Conservation (phyloP, 2,329 filamentous ascomycete species). For the Ilyonectria robusta region DNA sequence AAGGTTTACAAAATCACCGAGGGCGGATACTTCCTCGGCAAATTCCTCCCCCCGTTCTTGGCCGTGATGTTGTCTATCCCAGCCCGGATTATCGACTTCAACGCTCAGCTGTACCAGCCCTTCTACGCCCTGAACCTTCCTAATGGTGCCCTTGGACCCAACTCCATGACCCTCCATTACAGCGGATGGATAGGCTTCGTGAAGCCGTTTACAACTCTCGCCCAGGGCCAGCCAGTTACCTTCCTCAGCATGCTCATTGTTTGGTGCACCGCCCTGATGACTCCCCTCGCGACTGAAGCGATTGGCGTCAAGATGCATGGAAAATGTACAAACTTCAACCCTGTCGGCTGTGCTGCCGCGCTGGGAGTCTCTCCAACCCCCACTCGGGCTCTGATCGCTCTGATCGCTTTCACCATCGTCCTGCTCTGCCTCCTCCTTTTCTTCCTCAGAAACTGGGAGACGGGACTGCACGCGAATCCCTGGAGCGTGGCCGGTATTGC, state of each 20-base stretch:
- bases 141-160: constrained; percentile 55
- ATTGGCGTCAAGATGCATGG: constrained; percentile 47
- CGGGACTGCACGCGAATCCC: constrained; percentile 48
- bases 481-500: constrained; percentile 51
- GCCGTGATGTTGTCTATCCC: constrained; percentile 58
- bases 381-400: constrained; percentile 37
- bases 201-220: constrained; percentile 52
- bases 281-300: constrained; percentile 43
- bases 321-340: constrained; percentile 38
- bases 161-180: constrained; percentile 62
- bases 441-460: constrained; percentile 42
- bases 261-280: constrained; percentile 40
- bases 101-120: constrained; percentile 60
- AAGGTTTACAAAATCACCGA: constrained; percentile 40
- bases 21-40: constrained; percentile 56
- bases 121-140: constrained; percentile 60
- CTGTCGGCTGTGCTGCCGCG: constrained; percentile 41
- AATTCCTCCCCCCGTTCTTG: constrained; percentile 59
- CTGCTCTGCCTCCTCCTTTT: constrained; percentile 39
- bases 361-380: constrained; percentile 41
- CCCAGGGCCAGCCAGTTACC: constrained; percentile 47
- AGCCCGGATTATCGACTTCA: constrained; percentile 60
- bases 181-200: constrained; percentile 54
- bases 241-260: constrained; percentile 47
- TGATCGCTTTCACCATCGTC: constrained; percentile 37